Evolutionary conservation across 192 early-diverging fungal species (phyloP).

Genomic region (Coemansia sp.): DNA sequence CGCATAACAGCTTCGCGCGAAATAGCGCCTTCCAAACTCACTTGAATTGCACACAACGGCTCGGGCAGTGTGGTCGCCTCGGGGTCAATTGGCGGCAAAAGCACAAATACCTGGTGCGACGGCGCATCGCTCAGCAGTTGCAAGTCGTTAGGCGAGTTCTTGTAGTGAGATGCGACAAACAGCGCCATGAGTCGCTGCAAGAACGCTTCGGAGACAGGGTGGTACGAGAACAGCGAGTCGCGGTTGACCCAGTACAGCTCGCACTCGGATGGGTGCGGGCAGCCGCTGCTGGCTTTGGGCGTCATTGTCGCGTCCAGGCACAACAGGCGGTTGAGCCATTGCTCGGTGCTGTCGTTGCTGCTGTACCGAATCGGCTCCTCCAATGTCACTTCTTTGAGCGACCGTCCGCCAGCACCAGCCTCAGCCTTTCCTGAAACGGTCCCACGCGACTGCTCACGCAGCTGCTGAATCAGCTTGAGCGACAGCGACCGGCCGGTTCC

Average conservation of each 20-base stretch:
- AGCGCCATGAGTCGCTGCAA: constrained; percentile 97
- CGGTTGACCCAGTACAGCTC: constrained; percentile 96
- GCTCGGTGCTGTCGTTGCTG: constrained; percentile 81
- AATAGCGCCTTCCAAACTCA: constrained; percentile 94
- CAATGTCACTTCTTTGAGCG: constrained; percentile 86
- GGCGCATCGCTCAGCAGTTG: constrained; percentile 98
- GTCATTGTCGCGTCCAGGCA: constrained; percentile 86
- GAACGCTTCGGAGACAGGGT: constrained; percentile 94
- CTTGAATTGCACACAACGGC: constrained; percentile 84
- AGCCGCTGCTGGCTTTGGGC: constrained; percentile 73
- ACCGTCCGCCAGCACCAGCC: constrained; percentile 60
- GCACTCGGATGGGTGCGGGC: constrained; percentile 91
- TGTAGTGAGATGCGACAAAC: constrained; percentile 98
- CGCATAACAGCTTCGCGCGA: constrained; percentile 81
- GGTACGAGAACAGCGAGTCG: constrained; percentile 97
- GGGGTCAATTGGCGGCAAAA: constrained; percentile 84
- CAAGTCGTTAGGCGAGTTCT: constrained; percentile 98
- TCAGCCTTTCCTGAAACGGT: constrained; percentile 51
- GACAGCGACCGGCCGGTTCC: constrained; percentile 97
- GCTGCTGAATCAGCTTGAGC: constrained; percentile 91
- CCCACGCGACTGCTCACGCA: constrained; percentile 88
- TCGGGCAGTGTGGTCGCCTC: constrained; percentile 76
- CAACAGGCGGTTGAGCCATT: constrained; percentile 93
- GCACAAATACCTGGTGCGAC: constrained; percentile 95
- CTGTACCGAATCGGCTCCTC: constrained; percentile 95